A percentile compares a stretch with the other conserved stretches of the same genome.
Conservation (phyloP, 352 stramenopile genomes). For the Phytophthora hybrid region DNA sequence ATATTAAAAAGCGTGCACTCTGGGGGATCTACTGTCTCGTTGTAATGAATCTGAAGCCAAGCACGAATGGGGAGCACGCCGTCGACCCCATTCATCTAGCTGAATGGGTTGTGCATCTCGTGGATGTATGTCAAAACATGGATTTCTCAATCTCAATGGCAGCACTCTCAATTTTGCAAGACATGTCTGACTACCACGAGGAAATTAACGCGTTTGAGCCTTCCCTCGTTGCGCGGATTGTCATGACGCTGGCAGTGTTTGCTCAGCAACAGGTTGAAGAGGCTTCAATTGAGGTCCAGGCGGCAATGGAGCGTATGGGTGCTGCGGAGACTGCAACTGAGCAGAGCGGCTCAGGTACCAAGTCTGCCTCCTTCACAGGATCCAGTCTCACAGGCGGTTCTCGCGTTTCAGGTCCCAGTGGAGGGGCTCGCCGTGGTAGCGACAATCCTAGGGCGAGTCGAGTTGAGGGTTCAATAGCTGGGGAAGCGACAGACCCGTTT, state of each 20-base stretch:
- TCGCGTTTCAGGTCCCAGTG: constrained; percentile 15
- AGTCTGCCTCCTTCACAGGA: constrained; percentile 45
- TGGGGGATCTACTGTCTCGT: constrained; percentile 85
- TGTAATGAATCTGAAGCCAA: constrained; percentile 66
- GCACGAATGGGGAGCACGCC: constrained; percentile 33
- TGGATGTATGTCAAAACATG: constrained; percentile 79
- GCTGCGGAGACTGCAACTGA: constrained; percentile 27
- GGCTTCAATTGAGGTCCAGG: constrained; percentile 87
- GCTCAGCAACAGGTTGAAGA: constrained; percentile 90
- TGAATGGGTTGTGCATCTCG: constrained; percentile 83
- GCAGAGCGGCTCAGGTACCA: constrained; percentile 26
- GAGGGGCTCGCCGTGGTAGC: constrained; percentile 47
- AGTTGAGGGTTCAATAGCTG: constrained; percentile 39
- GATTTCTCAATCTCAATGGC: constrained; percentile 86
- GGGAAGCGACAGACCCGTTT: constrained; percentile 58
- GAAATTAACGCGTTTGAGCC: constrained; percentile 76
- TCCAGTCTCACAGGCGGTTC: constrained; percentile 37
- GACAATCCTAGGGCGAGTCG: constrained; percentile 57
- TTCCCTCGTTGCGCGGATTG: constrained; percentile 76
- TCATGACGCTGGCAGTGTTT: constrained; percentile 89
- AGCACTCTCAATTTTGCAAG: constrained; percentile 79
- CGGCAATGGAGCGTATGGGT: constrained; percentile 70
- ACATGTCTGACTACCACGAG: constrained; percentile 80
- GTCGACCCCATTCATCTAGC: constrained; percentile 62
- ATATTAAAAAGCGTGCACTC: constrained; percentile 84